phyloP scores from a whole-genome alignment of 306 rosid species.

The Dalbergia cultrata region DNA sequence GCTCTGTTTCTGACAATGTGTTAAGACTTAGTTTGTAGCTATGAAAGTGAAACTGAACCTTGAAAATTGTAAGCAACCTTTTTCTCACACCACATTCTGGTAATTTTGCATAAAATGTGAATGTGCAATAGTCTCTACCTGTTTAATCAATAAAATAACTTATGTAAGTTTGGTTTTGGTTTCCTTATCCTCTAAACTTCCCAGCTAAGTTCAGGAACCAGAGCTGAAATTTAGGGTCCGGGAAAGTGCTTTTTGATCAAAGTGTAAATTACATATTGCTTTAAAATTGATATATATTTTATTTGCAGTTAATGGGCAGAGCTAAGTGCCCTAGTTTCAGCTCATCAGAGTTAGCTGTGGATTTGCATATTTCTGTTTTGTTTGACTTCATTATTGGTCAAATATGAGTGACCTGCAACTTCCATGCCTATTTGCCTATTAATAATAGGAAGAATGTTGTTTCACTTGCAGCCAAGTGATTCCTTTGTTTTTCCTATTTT shows the following conservation, averaged over 20 bases:
- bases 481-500: constrained; percentile 14
- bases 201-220: constrained; percentile 6
- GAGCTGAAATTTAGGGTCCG: constrained; percentile 35
- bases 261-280: constrained; percentile 28
- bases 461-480: constrained; percentile 26
- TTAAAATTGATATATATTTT: constrained; percentile 15
- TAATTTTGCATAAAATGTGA: constrained; percentile 1
- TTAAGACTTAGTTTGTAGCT: constrained; percentile 3
- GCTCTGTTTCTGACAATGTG: constrained; percentile 33
- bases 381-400: constrained; percentile 8
- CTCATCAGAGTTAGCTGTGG: constrained; percentile 1
- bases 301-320: constrained; percentile 17
- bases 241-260: constrained; percentile 14
- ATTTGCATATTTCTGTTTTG: constrained; percentile 15
- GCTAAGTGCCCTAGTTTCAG: constrained; percentile 25
- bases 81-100: constrained; percentile 22
- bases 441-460: constrained; percentile 2
- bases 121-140: neutral
- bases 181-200: constrained; percentile 1
- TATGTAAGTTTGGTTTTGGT: constrained; percentile 15
- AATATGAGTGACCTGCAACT: constrained; percentile 7
- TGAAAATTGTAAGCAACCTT: constrained; percentile 6
- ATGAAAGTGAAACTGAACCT: constrained; percentile 20
- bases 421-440: neutral
- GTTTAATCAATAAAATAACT: neutral